phyloP scores from a whole-genome alignment of 306 rosid species.

The Comarum palustre region DNA sequence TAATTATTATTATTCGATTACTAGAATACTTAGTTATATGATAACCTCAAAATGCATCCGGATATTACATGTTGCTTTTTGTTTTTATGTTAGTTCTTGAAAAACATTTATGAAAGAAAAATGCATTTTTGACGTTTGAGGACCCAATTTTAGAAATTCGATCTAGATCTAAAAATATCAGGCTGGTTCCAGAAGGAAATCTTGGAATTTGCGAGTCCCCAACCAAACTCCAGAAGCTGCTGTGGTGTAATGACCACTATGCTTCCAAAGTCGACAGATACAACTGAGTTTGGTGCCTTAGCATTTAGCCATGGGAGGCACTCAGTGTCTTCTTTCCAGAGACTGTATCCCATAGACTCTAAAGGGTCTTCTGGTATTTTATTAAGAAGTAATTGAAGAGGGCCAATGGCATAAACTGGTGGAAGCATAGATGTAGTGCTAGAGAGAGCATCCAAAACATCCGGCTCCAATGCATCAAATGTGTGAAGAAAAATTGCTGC shows the following conservation, averaged over 20 bases:
- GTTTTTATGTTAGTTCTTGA: too few relatives aligned
- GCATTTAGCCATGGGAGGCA: neutral
- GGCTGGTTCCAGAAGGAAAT: too few relatives aligned
- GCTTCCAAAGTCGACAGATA: slow-evolving; percentile 21
- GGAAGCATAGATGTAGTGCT: neutral
- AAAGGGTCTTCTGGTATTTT: neutral
- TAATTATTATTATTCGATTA: too few relatives aligned
- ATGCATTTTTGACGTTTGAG: too few relatives aligned
- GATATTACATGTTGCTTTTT: too few relatives aligned
- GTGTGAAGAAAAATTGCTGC: slow-evolving; percentile 5
- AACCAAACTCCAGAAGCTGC: slow-evolving; percentile 14
- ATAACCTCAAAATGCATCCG: too few relatives aligned
- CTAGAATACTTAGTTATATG: too few relatives aligned
- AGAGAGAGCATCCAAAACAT: slow-evolving; percentile 13
- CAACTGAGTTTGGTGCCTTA: slow-evolving; percentile 12
- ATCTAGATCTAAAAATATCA: too few relatives aligned
- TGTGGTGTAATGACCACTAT: neutral
- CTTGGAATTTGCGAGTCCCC: slow-evolving; percentile 20
- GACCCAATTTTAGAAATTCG: too few relatives aligned
- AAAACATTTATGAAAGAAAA: too few relatives aligned
- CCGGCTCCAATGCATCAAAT: neutral
- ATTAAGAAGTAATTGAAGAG: neutral
- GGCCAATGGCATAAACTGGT: neutral
- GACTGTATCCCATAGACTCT: neutral
- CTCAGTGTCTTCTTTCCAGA: slow-evolving; percentile 4